Percentiles rank a stretch among this genome's conserved stretches.
Conservation (phyloP, 345 rosid genomes). For the Arabidopsis arenosa region DNA sequence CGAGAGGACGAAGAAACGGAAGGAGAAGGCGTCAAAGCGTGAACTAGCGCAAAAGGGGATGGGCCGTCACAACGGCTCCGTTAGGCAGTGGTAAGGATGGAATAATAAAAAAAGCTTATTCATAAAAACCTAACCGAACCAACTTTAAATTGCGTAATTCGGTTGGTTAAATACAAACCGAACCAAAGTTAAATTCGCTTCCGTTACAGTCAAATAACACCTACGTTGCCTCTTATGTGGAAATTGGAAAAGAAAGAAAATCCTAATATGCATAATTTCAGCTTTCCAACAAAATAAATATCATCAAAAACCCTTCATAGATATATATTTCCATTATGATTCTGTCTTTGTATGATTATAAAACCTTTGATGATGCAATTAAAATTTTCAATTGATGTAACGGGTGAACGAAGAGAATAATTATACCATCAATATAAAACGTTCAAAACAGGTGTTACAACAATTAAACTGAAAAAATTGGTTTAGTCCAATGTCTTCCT, state of each 20-base stretch:
- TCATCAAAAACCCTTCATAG: no score
- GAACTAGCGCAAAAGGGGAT: conserved; percentile 33
- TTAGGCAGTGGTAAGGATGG: conserved; percentile 43
- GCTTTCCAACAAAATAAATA: no score
- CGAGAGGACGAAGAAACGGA: conserved; percentile 61
- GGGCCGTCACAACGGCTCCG: conserved; percentile 77
- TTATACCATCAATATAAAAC: not conserved
- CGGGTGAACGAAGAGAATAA: not conserved
- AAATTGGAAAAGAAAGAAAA: no score
- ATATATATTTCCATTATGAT: no score
- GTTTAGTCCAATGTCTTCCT: not conserved
- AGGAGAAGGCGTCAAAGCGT: conserved; percentile 37
- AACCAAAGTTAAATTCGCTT: no score
- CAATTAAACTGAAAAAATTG: not conserved
- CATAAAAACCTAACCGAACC: conserved; percentile 18
- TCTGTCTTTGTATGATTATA: no score
- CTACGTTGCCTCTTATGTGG: no score
- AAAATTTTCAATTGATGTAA: not conserved
- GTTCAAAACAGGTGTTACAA: not conserved
- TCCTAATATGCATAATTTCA: no score
- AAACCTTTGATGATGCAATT: no score
- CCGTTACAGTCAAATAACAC: no score
- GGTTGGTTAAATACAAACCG: not conserved
- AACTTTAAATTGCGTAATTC: not conserved
- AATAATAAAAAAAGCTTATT: not conserved